Base-by-base conservation (phyloP, 345 rosid species). In the Limnanthes douglasii region DNA sequence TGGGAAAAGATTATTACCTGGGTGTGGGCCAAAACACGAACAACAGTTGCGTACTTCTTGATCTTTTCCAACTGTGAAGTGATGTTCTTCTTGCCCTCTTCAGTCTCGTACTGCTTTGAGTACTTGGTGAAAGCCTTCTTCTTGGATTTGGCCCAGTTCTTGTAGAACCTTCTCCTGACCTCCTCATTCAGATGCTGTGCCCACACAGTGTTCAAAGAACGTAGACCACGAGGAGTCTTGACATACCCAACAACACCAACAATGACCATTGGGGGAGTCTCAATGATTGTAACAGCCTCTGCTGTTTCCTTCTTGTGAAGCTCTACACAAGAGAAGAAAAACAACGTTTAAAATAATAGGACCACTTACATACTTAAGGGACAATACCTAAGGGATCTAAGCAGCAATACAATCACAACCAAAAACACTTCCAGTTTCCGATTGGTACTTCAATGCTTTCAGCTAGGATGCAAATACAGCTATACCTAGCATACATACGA, bases 301-400 rank as follows among this genome's bases (percentile, higher is more conserved):
- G 93, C 78, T 0, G 95, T 75, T 66, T 84, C 95, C 66, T 78
- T 84, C 78, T 84, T 84, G 73, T 83, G 95, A 43, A 83, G 95
- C 66, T 78, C 94, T 82, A 38, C 4, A 36, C 3, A 13, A 21
- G 10, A 13, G 9, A n/a, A 19, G 4, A 34, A 2, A n/a, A 40
- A 3, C 13, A 13, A 19, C 14, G 6, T 8, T 43, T n/a, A n/a
- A n/a, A n/a, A n/a, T n/a, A n/a, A n/a, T n/a, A n/a, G n/a, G n/a
- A n/a, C n/a, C n/a, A n/a, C n/a, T n/a, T n/a, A n/a, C n/a, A n/a
- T n/a, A n/a, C n/a, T n/a, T n/a, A n/a, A n/a, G n/a, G n/a, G n/a
- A n/a, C n/a, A n/a, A n/a, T n/a, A n/a, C n/a, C n/a, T n/a, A n/a
- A n/a, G n/a, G n/a, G n/a, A n/a, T n/a, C n/a, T n/a, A n/a, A n/a